Evolutionary conservation across 148 eudicot species (phyloP).

Genomic region (Amaranthus palmeri): DNA sequence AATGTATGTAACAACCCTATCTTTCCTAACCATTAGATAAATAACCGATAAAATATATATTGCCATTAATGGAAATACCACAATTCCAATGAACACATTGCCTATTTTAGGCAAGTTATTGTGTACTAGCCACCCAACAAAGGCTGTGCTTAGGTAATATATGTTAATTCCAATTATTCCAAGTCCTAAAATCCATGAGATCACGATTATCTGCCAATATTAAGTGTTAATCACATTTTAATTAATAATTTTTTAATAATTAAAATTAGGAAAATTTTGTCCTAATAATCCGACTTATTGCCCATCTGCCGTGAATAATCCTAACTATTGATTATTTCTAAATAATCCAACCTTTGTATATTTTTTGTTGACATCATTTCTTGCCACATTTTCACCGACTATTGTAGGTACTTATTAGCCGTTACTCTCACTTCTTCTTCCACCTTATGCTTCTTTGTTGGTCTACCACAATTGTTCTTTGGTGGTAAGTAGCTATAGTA

Average conservation of each 20-base stretch:
- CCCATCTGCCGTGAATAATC: no score
- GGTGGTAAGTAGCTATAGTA: no score
- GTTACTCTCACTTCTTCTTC: no score
- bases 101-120: conserved; percentile 64
- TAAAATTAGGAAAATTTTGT: not conserved
- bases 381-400: no score
- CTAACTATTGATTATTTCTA: no score
- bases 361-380: no score
- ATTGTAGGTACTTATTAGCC: no score
- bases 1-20: conserved; percentile 49
- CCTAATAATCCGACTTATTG: not conserved
- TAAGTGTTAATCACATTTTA: not conserved
- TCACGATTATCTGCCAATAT: conserved; percentile 50
- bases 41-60: conserved; percentile 49
- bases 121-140: conserved; percentile 72
- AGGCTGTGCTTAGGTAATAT: conserved; percentile 62
- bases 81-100: conserved; percentile 60
- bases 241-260: not conserved
- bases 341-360: no score
- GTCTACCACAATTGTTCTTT: no score
- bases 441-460: no score
- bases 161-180: conserved; percentile 85
- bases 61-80: conserved; percentile 77
- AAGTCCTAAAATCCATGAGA: conserved; percentile 75
- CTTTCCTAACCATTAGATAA: conserved; percentile 72